phyloP scores from a whole-genome alignment of 1,284 basidiomycete species.

The Mycena sp. region DNA sequence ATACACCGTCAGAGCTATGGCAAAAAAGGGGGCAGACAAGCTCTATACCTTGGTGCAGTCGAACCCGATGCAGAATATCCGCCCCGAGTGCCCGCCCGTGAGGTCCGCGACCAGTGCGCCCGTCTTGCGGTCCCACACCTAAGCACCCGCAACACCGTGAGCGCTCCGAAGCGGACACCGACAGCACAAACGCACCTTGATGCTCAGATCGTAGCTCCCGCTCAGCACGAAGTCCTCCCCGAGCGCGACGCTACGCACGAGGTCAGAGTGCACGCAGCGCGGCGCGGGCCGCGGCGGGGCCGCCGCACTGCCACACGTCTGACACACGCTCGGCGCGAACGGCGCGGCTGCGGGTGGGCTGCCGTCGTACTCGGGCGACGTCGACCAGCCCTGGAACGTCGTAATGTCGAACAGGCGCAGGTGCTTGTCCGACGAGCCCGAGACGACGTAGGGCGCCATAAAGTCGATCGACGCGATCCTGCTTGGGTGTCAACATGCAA shows the following conservation, averaged over 20 bases:
- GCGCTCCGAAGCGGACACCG: neutral
- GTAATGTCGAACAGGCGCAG: slow-evolving; percentile 75
- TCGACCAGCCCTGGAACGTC: slow-evolving; percentile 78
- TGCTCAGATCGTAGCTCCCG: slow-evolving; percentile 87
- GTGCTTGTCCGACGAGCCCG: slow-evolving; percentile 88
- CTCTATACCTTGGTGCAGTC: slow-evolving; percentile 25
- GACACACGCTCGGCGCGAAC: slow-evolving; percentile 15
- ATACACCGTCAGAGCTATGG: neutral
- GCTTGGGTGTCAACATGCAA: too few species aligned
- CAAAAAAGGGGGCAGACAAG: neutral
- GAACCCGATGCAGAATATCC: slow-evolving; percentile 64
- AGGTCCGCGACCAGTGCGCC: slow-evolving; percentile 80
- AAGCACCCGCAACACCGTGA: too few species aligned
- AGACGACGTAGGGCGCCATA: slow-evolving; percentile 71
- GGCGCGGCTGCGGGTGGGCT: slow-evolving; percentile 26
- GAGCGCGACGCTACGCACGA: slow-evolving; percentile 83
- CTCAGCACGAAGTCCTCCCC: slow-evolving; percentile 79
- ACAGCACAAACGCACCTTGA: slow-evolving; percentile 64
- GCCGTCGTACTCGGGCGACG: slow-evolving; percentile 63
- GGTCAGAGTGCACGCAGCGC: slow-evolving; percentile 66
- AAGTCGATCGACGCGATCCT: slow-evolving; percentile 85
- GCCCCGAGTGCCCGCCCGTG: slow-evolving; percentile 77
- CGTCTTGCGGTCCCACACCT: slow-evolving; percentile 84
- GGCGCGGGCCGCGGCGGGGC: slow-evolving; percentile 21
- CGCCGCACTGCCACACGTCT: slow-evolving; percentile 12